phyloP scores from a whole-genome alignment of 1,284 basidiomycete genomes.

The Moesziomyces sp. region DNA sequence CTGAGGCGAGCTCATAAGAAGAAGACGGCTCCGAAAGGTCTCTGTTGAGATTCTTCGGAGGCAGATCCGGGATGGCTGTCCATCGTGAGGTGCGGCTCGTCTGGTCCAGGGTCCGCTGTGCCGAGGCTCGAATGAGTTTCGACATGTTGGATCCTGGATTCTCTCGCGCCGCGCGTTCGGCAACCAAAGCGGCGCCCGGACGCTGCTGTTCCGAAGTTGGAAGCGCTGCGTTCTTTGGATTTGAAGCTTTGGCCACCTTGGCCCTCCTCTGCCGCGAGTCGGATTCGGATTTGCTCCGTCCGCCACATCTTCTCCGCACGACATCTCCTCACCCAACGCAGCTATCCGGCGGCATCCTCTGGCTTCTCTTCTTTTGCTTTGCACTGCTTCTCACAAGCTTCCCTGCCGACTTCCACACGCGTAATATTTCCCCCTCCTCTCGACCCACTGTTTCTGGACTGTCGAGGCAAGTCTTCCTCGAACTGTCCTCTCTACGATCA shows the following conservation, averaged over 20 bases:
- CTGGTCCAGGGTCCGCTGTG: no score
- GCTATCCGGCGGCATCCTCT: conserved; percentile 11
- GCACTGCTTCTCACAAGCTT: neutral
- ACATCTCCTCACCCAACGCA: conserved; percentile 21
- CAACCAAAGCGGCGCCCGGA: conserved; percentile 23
- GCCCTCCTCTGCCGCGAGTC: neutral
- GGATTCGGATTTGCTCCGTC: neutral
- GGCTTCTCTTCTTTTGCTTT: neutral
- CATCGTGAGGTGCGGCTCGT: no score
- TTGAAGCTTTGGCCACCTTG: conserved; percentile 3
- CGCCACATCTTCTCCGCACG: conserved; percentile 16
- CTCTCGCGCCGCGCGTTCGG: conserved; percentile 1
- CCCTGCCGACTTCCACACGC: neutral
- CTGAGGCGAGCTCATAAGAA: no score
- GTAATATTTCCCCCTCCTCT: neutral
- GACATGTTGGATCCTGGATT: no score
- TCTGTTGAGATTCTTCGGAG: no score
- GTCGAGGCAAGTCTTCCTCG: conserved; percentile 28
- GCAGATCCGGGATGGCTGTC: no score
- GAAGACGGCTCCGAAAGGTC: no score
- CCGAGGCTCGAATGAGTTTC: no score
- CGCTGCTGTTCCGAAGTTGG: conserved; percentile 27
- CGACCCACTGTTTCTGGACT: neutral
- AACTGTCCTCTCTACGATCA: conserved; percentile 7
- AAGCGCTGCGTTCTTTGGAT: neutral